Conservation (phyloP, 2,329 filamentous ascomycete species). For the Lasiodiplodia gonubiensis region DNA sequence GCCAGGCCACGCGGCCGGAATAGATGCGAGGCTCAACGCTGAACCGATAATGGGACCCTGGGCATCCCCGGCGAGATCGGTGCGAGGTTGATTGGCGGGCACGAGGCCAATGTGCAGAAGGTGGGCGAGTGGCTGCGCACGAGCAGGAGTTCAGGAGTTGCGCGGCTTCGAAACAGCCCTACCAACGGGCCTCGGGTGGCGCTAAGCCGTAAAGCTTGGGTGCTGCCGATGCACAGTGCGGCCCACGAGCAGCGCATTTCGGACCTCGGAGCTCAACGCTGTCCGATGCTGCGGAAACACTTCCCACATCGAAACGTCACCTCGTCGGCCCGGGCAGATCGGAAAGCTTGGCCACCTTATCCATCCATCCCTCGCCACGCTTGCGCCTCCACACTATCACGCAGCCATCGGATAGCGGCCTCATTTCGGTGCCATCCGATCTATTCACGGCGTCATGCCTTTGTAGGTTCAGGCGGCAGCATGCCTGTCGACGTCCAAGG, state of each 20-base stretch:
- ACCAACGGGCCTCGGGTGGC: background rate
- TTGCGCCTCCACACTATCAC: background rate
- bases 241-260: background rate
- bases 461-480: background rate
- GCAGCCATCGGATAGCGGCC: background rate
- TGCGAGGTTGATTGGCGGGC: conserved; percentile 3
- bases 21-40: conserved; percentile 1
- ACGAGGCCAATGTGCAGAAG: background rate
- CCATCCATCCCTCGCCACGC: conserved; percentile 6
- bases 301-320: background rate
- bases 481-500: background rate
- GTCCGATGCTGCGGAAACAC: conserved; percentile 1
- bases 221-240: background rate
- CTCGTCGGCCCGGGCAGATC: background rate
- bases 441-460: background rate
- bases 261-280: conserved; percentile 8
- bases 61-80: background rate
- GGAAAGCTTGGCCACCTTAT: conserved; percentile 24
- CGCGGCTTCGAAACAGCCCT: conserved; percentile 12
- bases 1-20: background rate
- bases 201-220: conserved; percentile 19
- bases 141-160: conserved; percentile 4
- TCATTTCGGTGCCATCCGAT: conserved; percentile 4
- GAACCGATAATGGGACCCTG: background rate
- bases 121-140: background rate